Evolutionary conservation across 768 basidiomycete species (phyloP), one percentile per base, ranked within the genome.

Genomic region (Agrocybe pediades): DNA sequence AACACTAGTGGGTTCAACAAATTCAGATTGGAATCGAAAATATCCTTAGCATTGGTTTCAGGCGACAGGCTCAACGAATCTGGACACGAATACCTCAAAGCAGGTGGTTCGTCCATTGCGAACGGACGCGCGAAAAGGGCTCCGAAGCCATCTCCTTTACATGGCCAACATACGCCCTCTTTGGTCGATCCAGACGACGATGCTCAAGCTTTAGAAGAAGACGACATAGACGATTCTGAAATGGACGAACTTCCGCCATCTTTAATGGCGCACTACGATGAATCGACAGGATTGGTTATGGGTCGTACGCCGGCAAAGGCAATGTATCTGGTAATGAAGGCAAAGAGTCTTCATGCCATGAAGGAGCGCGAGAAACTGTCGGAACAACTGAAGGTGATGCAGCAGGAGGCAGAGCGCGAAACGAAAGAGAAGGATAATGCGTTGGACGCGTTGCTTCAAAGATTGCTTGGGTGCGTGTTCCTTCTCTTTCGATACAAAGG

Each of bases 291-390:
- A 1, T 69, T 82, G n/a, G 80, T 91, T 3, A 67, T 82, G 61
- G 90, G 88, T 1, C 80, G 87, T n/a, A 71, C 84, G n/a, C 86
- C 83, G 0, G 71, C 76, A 25, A 83, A 87, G 74, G 82, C 85
- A 29, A 85, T 84, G 76, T 95, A 95, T 67, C 75, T 72, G 57
- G 78, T 72, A 55, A 78, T 81, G 76, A 90, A 95, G 64, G 92
- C 94, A 6, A 93, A 92, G 63, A 79, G 87, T 66, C 74, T 74
- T 46, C 88, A 86, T 63, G 85, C 83, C 13, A 56, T 86, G 25
- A 80, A 87, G 53, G 84, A 90, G 62, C 85, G 91, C 56, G 83
- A 83, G 26, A 72, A 74, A 26, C 72, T 95, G 33, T 70, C 80
- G 25, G 82, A 85, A 57, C 88, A 95, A 66, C 71, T 92, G 57